phyloP scores from a whole-genome alignment of 306 rosid species.

The Trifolium subterraneum region DNA sequence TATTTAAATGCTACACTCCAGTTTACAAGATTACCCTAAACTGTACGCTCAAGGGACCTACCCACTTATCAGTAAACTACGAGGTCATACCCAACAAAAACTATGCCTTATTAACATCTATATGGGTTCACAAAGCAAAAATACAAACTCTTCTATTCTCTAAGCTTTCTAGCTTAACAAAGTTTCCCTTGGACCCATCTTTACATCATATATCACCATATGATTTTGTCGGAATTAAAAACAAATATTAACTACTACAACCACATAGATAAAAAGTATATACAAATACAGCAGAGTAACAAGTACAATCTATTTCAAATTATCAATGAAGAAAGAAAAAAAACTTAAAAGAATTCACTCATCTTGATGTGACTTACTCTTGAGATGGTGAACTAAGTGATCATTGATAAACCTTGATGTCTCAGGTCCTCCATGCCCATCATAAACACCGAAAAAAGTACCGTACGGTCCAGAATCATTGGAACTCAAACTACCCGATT shows the following conservation, averaged over 20 bases:
- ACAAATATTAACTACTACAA: neutral
- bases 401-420: slow-evolving; percentile 66
- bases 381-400: slow-evolving; percentile 67
- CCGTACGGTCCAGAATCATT: slow-evolving; percentile 66
- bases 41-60: too few relatives aligned
- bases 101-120: neutral
- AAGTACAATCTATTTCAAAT: slow-evolving; percentile 19
- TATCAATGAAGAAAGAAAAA: neutral
- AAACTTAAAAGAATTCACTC: slow-evolving; percentile 20
- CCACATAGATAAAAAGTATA: slow-evolving; percentile 14
- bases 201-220: neutral
- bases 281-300: slow-evolving; percentile 1
- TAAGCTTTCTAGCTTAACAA: slow-evolving; percentile 17
- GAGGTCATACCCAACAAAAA: too few relatives aligned
- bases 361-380: slow-evolving; percentile 56
- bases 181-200: slow-evolving; percentile 13
- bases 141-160: slow-evolving; percentile 17
- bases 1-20: too few relatives aligned
- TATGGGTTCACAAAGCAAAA: neutral
- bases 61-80: too few relatives aligned
- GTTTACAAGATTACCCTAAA: too few relatives aligned
- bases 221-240: neutral
- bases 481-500: slow-evolving; percentile 65
- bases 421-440: slow-evolving; percentile 81
- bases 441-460: slow-evolving; percentile 67